Evolutionary conservation across 2,329 filamentous ascomycete species (phyloP), one percentile per base, ranked within the genome.

Genomic region (Fusarium multiceps): DNA sequence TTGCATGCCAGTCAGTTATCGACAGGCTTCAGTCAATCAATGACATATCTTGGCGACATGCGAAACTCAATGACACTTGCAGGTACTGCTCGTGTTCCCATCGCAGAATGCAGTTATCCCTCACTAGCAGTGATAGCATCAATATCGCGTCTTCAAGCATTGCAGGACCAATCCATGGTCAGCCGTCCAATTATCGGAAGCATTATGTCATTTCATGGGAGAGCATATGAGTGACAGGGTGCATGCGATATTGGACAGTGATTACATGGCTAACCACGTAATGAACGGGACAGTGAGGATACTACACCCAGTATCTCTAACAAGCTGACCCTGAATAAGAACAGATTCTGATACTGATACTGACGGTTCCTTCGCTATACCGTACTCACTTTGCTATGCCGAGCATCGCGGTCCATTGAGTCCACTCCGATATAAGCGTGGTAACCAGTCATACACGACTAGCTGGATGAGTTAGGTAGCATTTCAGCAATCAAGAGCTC

Each of bases 231-330:
- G 25, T 30, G 18, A 32, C n/a, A 43, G 54, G 54, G 62, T 50
- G 30, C 14, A 54, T 68, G 34, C 18, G 27, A 41, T 55, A 51
- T 59, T 63, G 58, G 56, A 45, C 67, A 61, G 42, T 20, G 58
- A 51, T 65, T 47, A 27, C 42, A 41, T 47, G 45, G 45, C 50
- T 60, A 63, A 74, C 69, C 67, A 60, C 58, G 53, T 57, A 43
- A 41, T 40, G 37, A 51, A 61, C 25, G 56, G 60, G 32, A 55
- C 37, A 18, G 21, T 34, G 6, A 42, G 11, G n/a, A 46, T 32
- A 46, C 43, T 27, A 27, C 7, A 53, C 23, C 59, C 40, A 46
- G 41, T 16, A 41, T 50, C 30, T 65, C 42, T 34, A n/a, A 32
- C 45, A 43, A 21, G 25, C 16, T 49, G 21, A 41, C 27, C 28